Conservation (phyloP, 148 eudicot species). For the Pharnaceum exiguum region DNA sequence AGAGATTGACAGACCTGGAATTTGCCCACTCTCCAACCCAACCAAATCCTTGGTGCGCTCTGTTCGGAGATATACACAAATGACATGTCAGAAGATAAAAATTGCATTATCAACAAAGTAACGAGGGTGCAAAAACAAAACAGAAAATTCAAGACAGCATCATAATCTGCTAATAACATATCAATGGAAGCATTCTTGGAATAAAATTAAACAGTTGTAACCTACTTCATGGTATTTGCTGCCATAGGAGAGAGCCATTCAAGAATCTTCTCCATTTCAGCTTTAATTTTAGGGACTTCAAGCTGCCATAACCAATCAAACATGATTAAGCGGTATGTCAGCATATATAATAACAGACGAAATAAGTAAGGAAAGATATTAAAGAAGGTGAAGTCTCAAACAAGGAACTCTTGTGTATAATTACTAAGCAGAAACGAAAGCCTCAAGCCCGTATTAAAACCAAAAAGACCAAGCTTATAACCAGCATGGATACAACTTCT, state of each 20-base stretch:
- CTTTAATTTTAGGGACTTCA: slow-evolving; percentile 73
- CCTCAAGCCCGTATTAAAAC: neutral
- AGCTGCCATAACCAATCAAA: slow-evolving; percentile 53
- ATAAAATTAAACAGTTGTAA: neutral
- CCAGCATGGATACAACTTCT: too few relatives aligned
- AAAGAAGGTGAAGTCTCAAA: neutral
- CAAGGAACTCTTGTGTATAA: neutral
- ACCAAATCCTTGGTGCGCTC: slow-evolving; percentile 96
- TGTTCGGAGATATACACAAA: slow-evolving; percentile 23
- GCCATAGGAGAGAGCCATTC: slow-evolving; percentile 99
- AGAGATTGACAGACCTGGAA: slow-evolving; percentile 51
- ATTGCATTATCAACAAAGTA: too few relatives aligned
- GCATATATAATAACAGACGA: neutral
- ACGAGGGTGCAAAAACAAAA: too few relatives aligned
- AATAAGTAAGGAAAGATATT: too few relatives aligned
- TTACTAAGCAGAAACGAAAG: neutral
- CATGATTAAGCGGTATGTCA: neutral
- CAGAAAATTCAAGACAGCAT: neutral
- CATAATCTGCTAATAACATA: neutral
- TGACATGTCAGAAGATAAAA: neutral
- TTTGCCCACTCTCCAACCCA: slow-evolving; percentile 99
- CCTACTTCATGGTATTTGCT: slow-evolving; percentile 75
- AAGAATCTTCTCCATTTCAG: slow-evolving; percentile 84
- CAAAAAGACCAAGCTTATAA: too few relatives aligned
- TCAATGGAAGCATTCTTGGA: neutral